Evolutionary conservation across 176 grass and related monocot species (phyloP).

Genomic region (Carex kokanica): DNA sequence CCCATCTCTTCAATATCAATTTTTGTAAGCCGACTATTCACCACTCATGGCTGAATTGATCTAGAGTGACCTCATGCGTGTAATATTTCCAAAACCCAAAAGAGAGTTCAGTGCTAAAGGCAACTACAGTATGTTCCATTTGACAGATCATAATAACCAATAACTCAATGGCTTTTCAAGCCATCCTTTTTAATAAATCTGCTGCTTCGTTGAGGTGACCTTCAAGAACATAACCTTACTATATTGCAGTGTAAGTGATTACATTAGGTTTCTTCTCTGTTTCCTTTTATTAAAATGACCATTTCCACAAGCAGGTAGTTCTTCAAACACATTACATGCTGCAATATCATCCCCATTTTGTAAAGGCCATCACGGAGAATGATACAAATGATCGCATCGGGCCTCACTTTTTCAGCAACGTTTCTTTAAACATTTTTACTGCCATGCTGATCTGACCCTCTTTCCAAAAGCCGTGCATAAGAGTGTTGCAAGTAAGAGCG

Average conservation of each 20-base stretch:
- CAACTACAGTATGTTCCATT: no score
- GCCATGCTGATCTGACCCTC: neutral
- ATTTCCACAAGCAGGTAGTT: neutral
- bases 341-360: neutral
- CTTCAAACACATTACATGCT: neutral
- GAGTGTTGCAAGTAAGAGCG: neutral
- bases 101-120: no score
- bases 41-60: no score
- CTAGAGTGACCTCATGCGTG: no score
- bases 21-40: no score
- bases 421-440: neutral
- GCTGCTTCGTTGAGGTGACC: neutral
- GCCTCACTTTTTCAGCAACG: neutral
- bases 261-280: neutral
- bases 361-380: neutral
- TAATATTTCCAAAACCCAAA: no score
- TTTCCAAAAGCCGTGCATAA: neutral
- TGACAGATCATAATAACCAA: no score
- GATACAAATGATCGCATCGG: neutral
- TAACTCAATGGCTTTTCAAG: neutral
- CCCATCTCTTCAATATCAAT: no score
- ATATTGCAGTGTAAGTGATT: neutral
- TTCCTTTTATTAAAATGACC: constrained; percentile 13
- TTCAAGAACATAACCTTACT: neutral
- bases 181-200: neutral